Base-by-base conservation (phyloP, 2,329 filamentous ascomycete genomes). In the Graphiopsis chlorocephala region DNA sequence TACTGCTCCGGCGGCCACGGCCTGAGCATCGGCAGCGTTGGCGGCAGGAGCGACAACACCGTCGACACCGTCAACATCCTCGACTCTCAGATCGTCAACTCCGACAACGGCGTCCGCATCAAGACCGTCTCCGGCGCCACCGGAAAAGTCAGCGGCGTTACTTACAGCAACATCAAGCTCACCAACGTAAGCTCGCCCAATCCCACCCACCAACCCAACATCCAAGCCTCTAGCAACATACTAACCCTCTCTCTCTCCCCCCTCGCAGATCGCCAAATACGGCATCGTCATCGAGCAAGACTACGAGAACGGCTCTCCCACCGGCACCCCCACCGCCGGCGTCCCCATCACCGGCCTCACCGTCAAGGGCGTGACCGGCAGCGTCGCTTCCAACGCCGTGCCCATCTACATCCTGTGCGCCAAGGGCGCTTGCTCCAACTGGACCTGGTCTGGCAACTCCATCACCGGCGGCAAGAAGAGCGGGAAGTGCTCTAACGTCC, bases 281-380 rank as follows among this genome's bases (percentile, higher is more conserved):
- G 85, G 82, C 55, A 82, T 88, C 64, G 78, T 86, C 60, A 81
- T 88, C 65, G 78, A 87, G 73, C 86, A 88, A 76, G 84, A 86
- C 72, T 86, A 86, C 69, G 75, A 80, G 69, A 83, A 83, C 66
- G 80, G 81, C 53, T 78, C 78, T 45, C 78, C 79, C 4, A 80
- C 76, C 8, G 66, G 65, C 23, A 68, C 52, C 17, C 65, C 65
- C 1, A 68, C 66, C 31, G 63, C 58, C 38, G 82, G 83, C 42
- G 81, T 85, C 15, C 83, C 82, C n/a, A 84, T 85, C 72, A 85
- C 83, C 11, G 79, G 77, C 8, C 67, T 85, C 7, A 80, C 76
- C 0, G 71, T 85, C 56, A 73, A 76, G 48, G 73, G 78, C 61
- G 76, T 85, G 63, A 78, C 70, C 1, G 83, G 83, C 28, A 75